Base-by-base conservation (phyloP, 106 monocot genomes). In the Dendrobium chrysotoxum region DNA sequence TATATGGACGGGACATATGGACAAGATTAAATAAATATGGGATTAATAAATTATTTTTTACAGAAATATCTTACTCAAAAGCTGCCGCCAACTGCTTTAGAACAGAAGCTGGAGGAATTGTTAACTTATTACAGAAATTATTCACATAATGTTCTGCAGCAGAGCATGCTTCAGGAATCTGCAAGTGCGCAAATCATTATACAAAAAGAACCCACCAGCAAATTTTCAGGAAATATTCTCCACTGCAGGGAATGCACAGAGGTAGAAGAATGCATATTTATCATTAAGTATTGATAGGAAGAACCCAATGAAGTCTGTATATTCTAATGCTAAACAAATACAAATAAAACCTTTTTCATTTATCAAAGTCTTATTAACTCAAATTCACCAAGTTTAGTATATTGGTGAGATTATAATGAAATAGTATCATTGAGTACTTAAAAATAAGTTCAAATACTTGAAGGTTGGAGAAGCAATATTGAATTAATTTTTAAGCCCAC, bases 21-120 rank as follows among this genome's bases (percentile, higher is more conserved):
- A 70, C 68, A 30, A 70, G 0, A 61, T 6, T 23, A 11, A 23
- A 61, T 4, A 61, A 5, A 61, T 70, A 70, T 31, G 1, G 8
- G 1, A 28, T 67, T 26, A 30, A 30, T 2, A 57, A 46, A 4
- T 61, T 68, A 9, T 68, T 8, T 64, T 70, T 35, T 25, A 70
- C 31, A 28, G 39, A 65, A 54, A 74, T 9, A 40, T 86, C 93
- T 87, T 83, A 93, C 93, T 91, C 88, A 85, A 85, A 44, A 72
- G 86, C 90, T 72, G 80, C 50, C 68, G 87, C 88, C 65, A 93
- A 45, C 82, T 91, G 90, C 75, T 80, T 91, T 72, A 90, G 64
- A 80, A 87, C 75, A 61, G 81, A 85, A 46, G 76, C 72, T 80
- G 86, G 80, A 85, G 88, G 87, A 86, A 89, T 44, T 64, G 77